Conservation (phyloP, 306 rosid species). For the Oxytropis ochrocephala region DNA sequence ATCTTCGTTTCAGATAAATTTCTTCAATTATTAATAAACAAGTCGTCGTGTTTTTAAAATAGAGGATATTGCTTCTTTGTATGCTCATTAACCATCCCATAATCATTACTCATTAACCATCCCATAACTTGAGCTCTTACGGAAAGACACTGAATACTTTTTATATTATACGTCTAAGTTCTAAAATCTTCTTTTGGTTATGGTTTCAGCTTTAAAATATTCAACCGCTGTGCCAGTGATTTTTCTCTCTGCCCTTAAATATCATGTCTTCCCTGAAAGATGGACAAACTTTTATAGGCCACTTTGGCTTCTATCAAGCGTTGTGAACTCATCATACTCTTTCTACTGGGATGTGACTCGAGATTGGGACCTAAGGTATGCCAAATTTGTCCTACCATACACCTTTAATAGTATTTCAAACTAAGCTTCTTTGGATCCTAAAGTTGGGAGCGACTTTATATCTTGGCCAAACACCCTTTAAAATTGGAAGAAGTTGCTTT, state of each 20-base stretch:
- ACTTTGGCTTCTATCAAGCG: conserved; percentile 92
- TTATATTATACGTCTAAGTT: background rate
- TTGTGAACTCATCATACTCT: conserved; percentile 82
- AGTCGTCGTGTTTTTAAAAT: background rate
- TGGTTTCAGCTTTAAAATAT: conserved; percentile 87
- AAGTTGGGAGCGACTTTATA: conserved; percentile 9
- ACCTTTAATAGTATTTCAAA: conserved; percentile 9
- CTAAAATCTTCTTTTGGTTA: conserved; percentile 27
- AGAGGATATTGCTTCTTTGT: background rate
- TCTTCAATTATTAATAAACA: background rate
- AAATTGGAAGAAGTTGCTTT: background rate
- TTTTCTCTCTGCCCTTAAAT: conserved; percentile 89
- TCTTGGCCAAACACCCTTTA: conserved; percentile 8
- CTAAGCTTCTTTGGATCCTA: background rate
- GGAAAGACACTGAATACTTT: background rate
- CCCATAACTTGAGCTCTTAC: background rate
- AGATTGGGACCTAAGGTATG: conserved; percentile 97
- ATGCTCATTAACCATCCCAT: too few species aligned
- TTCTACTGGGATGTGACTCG: conserved; percentile 98
- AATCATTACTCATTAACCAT: background rate
- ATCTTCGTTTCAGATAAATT: background rate
- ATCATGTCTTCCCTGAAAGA: conserved; percentile 72
- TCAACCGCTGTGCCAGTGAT: conserved; percentile 95
- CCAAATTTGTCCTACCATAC: conserved; percentile 11
- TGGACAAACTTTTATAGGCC: conserved; percentile 94